Base-by-base conservation (phyloP, 169 alveolate species). In the Plasmodium malariae region DNA sequence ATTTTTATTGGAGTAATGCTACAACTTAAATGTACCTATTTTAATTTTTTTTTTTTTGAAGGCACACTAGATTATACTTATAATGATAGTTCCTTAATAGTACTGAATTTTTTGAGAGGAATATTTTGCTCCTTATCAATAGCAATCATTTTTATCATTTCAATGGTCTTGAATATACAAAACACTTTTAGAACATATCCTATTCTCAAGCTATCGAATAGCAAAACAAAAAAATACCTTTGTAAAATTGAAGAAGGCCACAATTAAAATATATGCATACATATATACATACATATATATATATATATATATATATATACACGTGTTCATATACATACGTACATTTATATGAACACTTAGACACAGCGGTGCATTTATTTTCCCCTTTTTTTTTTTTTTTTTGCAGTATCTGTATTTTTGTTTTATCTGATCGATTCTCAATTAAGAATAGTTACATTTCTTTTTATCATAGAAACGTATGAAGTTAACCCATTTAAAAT, bases 381-480 rank as follows among this genome's bases (percentile, higher is more conserved):
- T 34, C 36, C 34, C 3, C 54, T 19, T 73, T 14, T 12, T 43
- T 45, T 14, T 24, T 49, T 45, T 45, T 4, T 74, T 74, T 6
- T 24, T 63, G 45, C 90, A 80, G 90, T 80, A 32, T 80, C 59
- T 32, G 71, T 80, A 30, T 80, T 80, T 43, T 19, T 80, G 54
- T 80, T 65, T 80, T 80, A 80, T 48, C 83, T 80, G 40, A 80
- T 80, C 37, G 90, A 80, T 48, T 80, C 90, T n/a, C 90, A 80
- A 80, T 30, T 80, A 80, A 63, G 90, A 43, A 67, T 80, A 60
- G 43, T 80, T n/a, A 80, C 90, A 36, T 80, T 80, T 55, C 90
- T 80, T 26, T 80, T 80, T 70, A 80, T 80, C 51, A 65, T 80
- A 28, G 90, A 80, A 55, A 80, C 90, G 43, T 80, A 80, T 30